Evolutionary conservation across 2,329 filamentous ascomycete species (phyloP), one percentile per base, ranked within the genome.

Genomic region (Aspergillus persii): DNA sequence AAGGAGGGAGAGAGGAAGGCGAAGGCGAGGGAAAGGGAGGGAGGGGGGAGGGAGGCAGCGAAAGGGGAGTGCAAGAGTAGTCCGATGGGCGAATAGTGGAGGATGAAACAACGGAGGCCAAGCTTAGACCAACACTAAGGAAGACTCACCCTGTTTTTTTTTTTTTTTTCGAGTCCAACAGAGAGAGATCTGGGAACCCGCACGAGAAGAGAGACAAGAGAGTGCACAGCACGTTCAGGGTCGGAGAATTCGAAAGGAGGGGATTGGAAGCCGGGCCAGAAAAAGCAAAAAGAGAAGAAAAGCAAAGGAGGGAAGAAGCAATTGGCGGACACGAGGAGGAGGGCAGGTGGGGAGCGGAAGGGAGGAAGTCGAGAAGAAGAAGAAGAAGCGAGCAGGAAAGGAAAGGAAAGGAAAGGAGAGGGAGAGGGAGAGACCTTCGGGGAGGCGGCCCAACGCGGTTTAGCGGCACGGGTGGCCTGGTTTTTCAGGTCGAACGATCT

Each of bases 91-190:
- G 56, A 55, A 59, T 54, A 39, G 41, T 56, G 61, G 52, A 49
- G 51, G 58, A 55, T 66, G 64, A 66, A 66, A 66, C 64, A 59
- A 61, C 62, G 64, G 62, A 55, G 47, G 47, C 47, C 47, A 56
- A 23, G 47, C 47, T 56, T 56, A 50, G 54, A 44, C 54, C 54
- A 56, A 36, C 31, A 56, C 54, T 56, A 56, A 33, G 36, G 36
- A 33, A 30, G 30, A 56, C 54, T 56, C 54, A 56, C 54, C 54
- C 47, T 23, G 44, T 23, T 23, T 23, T 23, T 23, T 23, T 23
- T 23, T 23, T 23, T 23, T 47, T 23, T 47, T 47, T 47, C 44
- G 23, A 47, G 12, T 3, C 4, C 44, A 31, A 55, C 23, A 47
- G 31, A 11, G 44, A 36, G 30, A n/a, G 12, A 41, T 55, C 53